These are phyloP conservation scores for Ailanthus altissimus DNA, from an alignment of 345 rosid genomes.

Conservation along the genomic window DNA sequence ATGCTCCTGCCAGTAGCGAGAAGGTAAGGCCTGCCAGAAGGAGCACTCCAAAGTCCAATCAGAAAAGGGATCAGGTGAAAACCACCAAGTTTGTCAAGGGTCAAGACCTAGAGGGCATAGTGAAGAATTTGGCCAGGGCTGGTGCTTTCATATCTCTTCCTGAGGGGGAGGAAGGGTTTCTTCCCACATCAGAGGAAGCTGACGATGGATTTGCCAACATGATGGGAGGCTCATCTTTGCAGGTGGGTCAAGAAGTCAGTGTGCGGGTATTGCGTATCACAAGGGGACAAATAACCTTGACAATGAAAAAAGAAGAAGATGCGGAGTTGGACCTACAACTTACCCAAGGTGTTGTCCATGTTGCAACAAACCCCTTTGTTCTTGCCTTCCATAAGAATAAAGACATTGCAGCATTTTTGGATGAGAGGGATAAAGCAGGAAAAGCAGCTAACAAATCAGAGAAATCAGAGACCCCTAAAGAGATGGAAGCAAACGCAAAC, in stretches of 20 bases:
- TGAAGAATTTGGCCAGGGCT: constrained; percentile 69
- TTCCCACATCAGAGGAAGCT: constrained; percentile 74
- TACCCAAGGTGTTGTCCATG: constrained; percentile 59
- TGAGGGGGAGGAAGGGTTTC: constrained; percentile 89
- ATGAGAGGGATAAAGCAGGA: constrained; percentile 56
- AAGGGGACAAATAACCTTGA: constrained; percentile 82
- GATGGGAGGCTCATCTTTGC: constrained; percentile 67
- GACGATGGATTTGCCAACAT: constrained; percentile 62
- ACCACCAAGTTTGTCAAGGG: constrained; percentile 69
- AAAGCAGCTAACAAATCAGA: constrained; percentile 31
- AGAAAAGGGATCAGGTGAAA: constrained; percentile 48
- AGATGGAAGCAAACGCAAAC: constrained; percentile 22
- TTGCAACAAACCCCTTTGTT: constrained; percentile 74
- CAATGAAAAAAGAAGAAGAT: constrained; percentile 75
- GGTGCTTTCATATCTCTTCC: constrained; percentile 88
- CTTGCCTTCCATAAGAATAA: constrained; percentile 73
- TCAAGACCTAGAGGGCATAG: constrained; percentile 78
- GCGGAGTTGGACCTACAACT: constrained; percentile 39
- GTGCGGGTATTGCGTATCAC: constrained; percentile 65
- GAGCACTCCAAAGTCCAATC: constrained; percentile 48
- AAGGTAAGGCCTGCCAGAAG: constrained; percentile 57
- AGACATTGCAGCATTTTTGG: constrained; percentile 76
- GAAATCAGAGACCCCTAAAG: constrained; percentile 21
- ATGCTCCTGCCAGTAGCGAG: constrained; percentile 42
- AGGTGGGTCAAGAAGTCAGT: constrained; percentile 73